Base-by-base conservation (phyloP, 345 rosid genomes). In the Salix koriyanagi region DNA sequence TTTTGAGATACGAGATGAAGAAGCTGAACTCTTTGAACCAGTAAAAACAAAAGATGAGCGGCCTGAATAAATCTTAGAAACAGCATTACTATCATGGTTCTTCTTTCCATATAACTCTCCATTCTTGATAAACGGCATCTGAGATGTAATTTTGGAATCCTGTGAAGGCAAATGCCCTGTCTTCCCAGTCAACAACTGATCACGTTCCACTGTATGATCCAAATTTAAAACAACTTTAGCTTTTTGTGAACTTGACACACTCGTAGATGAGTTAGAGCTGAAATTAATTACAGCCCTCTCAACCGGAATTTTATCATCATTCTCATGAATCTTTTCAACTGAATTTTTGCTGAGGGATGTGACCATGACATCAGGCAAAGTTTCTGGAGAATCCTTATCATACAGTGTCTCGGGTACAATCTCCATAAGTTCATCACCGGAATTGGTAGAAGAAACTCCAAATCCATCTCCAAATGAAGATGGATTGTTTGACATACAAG, bases 1-100 rank as follows among this genome's bases (percentile, higher is more conserved):
- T 77, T 88, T 93, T 58, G 87, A 74, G 64, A 71, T 80, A 66
- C 70, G 73, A 78, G 83, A 81, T 62, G 90, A 83, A 83, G 93
- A 82, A 69, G 84, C 72, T 58, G 78, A 37, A 76, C 23, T 78
- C 86, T 84, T 91, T 77, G 85, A 87, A 76, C 87, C 74, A 79
- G 78, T 76, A 78, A 82, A 79, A 76, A 73, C 79, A 77, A 75
- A 79, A 76, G 94, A 82, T 41, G 87, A 75, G 67, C 74, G 72
- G 68, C 77, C 83, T 21, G 88, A 84, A 80, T 79, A 72, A 77
- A 70, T 77, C 77, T 81, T 88, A 77, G 89, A 88, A 79, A 75
- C 79, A 77, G 79, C 67, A 73, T 69, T 77, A 75, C 39, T 81
- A 70, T 70, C 71, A 73, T 78, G 88, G 76, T 64, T 83, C 81